phyloP scores from a whole-genome alignment of 768 basidiomycete genomes.

The Amanita rimosa region DNA sequence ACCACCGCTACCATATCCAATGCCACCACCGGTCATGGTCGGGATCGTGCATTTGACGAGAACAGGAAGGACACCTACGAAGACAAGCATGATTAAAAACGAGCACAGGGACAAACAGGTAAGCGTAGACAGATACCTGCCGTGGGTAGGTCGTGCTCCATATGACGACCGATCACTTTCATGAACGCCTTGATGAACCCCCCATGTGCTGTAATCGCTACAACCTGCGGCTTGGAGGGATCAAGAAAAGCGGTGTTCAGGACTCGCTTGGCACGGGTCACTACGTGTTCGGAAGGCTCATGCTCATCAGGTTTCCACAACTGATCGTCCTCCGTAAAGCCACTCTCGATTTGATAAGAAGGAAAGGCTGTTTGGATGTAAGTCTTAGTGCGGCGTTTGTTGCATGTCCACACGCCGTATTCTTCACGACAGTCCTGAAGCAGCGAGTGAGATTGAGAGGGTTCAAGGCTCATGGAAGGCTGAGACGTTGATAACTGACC shows the following conservation, averaged over 20 bases:
- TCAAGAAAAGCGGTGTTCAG: constrained; percentile 44
- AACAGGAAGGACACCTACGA: constrained; percentile 17
- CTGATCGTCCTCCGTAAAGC: constrained; percentile 54
- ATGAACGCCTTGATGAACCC: constrained; percentile 51
- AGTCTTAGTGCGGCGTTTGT: constrained; percentile 39
- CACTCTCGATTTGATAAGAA: constrained; percentile 40
- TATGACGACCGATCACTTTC: constrained; percentile 28
- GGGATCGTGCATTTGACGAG: constrained; percentile 12
- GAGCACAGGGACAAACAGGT: background rate
- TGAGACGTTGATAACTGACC: constrained; percentile 20
- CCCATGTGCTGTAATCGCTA: constrained; percentile 58
- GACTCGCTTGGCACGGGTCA: constrained; percentile 36
- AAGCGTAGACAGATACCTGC: constrained; percentile 51
- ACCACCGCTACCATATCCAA: too few relatives aligned
- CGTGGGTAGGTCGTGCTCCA: constrained; percentile 36
- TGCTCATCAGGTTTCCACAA: constrained; percentile 45
- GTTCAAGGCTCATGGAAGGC: too few relatives aligned
- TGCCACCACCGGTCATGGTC: too few relatives aligned
- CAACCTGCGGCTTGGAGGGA: constrained; percentile 30
- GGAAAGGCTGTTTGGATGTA: constrained; percentile 41
- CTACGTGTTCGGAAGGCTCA: constrained; percentile 37
- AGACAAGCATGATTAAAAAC: too few relatives aligned
- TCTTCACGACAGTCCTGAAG: constrained; percentile 54
- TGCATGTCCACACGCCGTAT: constrained; percentile 59
- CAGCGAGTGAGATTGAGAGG: background rate